Evolutionary conservation across 2,329 filamentous ascomycete genomes (phyloP), one percentile per base, ranked within the genome.

Genomic region (Exophiala lecanii-corni): DNA sequence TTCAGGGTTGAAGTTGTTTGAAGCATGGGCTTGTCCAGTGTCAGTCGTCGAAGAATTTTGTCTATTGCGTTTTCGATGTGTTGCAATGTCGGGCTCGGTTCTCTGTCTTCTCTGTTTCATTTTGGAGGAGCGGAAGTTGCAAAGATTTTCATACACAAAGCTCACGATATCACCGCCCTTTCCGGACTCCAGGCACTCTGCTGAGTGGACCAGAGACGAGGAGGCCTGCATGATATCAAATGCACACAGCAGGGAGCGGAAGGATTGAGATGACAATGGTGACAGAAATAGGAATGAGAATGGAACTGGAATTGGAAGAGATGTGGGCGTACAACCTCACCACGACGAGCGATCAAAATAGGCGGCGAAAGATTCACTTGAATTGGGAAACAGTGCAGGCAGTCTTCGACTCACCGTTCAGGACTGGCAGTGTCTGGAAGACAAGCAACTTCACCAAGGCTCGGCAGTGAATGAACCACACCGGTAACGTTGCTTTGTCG

Each of bases 81-180:
- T 9, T 28, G 25, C 25, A 9, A 9, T n/a, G 25, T 28, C 25
- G 25, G 25, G 9, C 25, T 28, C 25, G n/a, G 25, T 28, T 28
- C 25, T 28, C 25, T 28, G 25, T 28, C 25, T 28, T 28, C 25
- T 28, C 25, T 28, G 25, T n/a, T 28, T 28, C n/a, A 28, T 28
- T n/a, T 28, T 28, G 9, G 25, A 28, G 25, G 25, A 9, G 25
- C 25, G 25, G 25, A 28, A 28, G 25, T 28, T 28, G 25, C 25
- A 28, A 28, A 28, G 25, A 28, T 28, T n/a, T 28, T 28, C 25
- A 28, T 28, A 28, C 25, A 28, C 25, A 28, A 28, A 9, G n/a
- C 25, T 28, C n/a, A 28, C 25, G 25, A n/a, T 28, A 28, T 28
- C 25, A 28, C 25, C 9, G n/a, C 25, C n/a, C 9, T 28, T 28